Percentiles rank a stretch among this genome's conserved stretches.
Evolutionary conservation across 1,139 yeast species (phyloP).

Genomic region (Debaryomycetaceae sp.): DNA sequence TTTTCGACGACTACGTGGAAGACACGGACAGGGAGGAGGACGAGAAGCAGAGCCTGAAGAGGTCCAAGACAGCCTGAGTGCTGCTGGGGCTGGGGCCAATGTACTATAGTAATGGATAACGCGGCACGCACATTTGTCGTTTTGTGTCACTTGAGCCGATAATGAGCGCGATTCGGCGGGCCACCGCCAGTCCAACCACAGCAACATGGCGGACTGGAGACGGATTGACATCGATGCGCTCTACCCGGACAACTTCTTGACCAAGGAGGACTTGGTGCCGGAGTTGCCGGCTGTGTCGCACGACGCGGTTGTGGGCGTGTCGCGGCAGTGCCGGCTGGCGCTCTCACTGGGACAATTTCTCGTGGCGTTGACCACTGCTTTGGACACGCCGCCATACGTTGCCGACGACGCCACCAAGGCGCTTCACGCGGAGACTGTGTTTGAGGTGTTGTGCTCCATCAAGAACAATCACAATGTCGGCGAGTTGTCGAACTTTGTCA

Average conservation of each 20-base stretch:
- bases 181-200: no score
- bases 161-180: no score
- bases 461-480: conserved; percentile 51
- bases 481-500: conserved; percentile 62
- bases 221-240: conserved; percentile 88
- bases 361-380: conserved; percentile 60
- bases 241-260: conserved; percentile 73
- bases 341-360: conserved; percentile 70
- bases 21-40: conserved; percentile 10
- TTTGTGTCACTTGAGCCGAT: conserved; percentile 5
- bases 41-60: conserved; percentile 5
- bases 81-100: neutral
- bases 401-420: conserved; percentile 56
- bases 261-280: conserved; percentile 62
- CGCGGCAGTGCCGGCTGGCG: conserved; percentile 56
- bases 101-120: conserved; percentile 3
- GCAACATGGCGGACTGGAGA: conserved; percentile 52
- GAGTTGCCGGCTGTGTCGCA: conserved; percentile 33
- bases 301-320: conserved; percentile 51
- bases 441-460: conserved; percentile 71
- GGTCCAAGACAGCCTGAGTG: conserved; percentile 3
- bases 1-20: conserved; percentile 31
- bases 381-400: conserved; percentile 80
- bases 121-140: no score
- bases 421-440: conserved; percentile 50